These are phyloP conservation scores for Agrostemma githago DNA, from an alignment of 148 eudicot genomes.

Conservation along the genomic window DNA sequence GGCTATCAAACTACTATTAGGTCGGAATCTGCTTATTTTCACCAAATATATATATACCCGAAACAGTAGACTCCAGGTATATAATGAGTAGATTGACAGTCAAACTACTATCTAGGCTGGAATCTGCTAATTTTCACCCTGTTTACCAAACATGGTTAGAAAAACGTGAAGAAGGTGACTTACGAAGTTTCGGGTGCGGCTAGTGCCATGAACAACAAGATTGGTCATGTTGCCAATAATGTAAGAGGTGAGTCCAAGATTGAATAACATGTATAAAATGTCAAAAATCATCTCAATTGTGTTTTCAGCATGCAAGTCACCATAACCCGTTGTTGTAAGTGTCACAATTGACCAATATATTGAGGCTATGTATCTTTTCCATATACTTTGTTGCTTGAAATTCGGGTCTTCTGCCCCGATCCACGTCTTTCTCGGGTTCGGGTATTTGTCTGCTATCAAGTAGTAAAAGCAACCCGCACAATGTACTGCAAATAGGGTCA, in stretches of 20 bases:
- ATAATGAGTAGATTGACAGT: too few species aligned
- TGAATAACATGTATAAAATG: slow-evolving; percentile 78
- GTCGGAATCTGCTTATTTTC: too few species aligned
- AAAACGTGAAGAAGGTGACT: slow-evolving; percentile 8
- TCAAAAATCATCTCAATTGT: slow-evolving; percentile 75
- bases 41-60: too few species aligned
- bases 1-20: too few species aligned
- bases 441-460: slow-evolving; percentile 68
- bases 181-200: slow-evolving; percentile 66
- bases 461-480: slow-evolving; percentile 88
- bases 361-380: slow-evolving; percentile 66
- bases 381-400: slow-evolving; percentile 54
- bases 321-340: slow-evolving; percentile 85
- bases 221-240: slow-evolving; percentile 96
- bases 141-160: too few species aligned
- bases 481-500: slow-evolving; percentile 84
- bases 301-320: slow-evolving; percentile 83
- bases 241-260: slow-evolving; percentile 81
- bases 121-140: too few species aligned
- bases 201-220: slow-evolving; percentile 84
- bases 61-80: too few species aligned
- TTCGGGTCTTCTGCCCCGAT: slow-evolving; percentile 62
- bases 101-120: too few species aligned
- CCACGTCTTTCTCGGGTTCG: slow-evolving; percentile 67
- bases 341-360: slow-evolving; percentile 91